Percentiles rank a stretch among this genome's conserved stretches.
Conservation (phyloP, 257 asterid species). For the Solanum acaule region DNA sequence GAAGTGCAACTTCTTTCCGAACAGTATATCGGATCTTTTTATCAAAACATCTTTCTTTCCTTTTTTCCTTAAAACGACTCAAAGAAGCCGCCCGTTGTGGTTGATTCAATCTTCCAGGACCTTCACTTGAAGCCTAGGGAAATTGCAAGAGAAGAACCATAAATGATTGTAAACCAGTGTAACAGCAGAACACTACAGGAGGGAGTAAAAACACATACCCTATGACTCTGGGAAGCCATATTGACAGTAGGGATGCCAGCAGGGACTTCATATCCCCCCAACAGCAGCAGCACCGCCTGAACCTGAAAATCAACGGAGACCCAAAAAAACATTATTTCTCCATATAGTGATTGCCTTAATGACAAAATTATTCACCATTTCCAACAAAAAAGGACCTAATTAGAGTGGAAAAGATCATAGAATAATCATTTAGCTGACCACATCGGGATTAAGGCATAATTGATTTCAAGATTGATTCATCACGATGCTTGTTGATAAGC, state of each 20-base stretch:
- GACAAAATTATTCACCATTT: background rate
- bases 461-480: background rate
- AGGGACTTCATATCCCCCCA: slow-evolving; percentile 74
- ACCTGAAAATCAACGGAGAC: slow-evolving; percentile 31
- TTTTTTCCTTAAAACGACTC: slow-evolving; percentile 62
- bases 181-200: background rate
- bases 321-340: background rate
- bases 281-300: slow-evolving; percentile 67
- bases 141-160: background rate
- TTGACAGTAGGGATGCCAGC: slow-evolving; percentile 30
- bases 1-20: slow-evolving; percentile 76
- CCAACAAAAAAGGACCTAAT: background rate
- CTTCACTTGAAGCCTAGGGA: background rate
- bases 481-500: background rate
- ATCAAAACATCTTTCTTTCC: slow-evolving; percentile 71
- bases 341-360: background rate
- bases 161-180: background rate
- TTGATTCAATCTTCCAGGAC: slow-evolving; percentile 33
- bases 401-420: background rate
- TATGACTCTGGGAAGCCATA: slow-evolving; percentile 21
- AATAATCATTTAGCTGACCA: background rate
- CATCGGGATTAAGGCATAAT: background rate
- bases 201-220: slow-evolving; percentile 26
- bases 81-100: slow-evolving; percentile 67
- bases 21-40: slow-evolving; percentile 76